phyloP scores from a whole-genome alignment of 495 filamentous ascomycete species.

The Xylaria grammica region DNA sequence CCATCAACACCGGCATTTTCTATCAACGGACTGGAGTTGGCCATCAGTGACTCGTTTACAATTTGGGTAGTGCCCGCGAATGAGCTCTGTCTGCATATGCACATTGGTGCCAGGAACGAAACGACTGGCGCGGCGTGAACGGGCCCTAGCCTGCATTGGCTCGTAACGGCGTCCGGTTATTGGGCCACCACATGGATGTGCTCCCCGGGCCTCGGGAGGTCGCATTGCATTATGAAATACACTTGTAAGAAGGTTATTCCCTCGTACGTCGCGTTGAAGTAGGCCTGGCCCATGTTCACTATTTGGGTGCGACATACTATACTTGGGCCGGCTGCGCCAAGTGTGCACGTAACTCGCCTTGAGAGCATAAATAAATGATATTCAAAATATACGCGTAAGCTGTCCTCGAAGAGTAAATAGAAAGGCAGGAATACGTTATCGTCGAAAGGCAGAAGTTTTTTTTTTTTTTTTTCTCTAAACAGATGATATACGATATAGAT shows the following conservation, averaged over 20 bases:
- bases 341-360: not conserved
- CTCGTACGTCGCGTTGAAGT: not conserved
- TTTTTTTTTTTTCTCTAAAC: too few species aligned
- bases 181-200: not conserved
- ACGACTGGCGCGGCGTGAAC: not conserved
- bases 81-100: too few species aligned
- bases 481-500: not conserved
- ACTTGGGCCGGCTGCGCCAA: not conserved
- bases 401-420: too few species aligned
- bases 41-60: too few species aligned
- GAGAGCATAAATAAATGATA: not conserved
- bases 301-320: too few species aligned
- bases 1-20: too few species aligned
- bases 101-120: not conserved
- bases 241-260: slow-evolving; percentile 10
- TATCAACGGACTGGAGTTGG: too few species aligned
- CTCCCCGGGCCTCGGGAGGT: not conserved
- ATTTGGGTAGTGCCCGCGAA: too few species aligned
- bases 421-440: too few species aligned
- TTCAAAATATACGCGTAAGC: not conserved
- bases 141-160: not conserved
- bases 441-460: too few species aligned
- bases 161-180: not conserved
- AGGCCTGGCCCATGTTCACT: too few species aligned
- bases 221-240: slow-evolving; percentile 6